phyloP scores from a whole-genome alignment of 2,329 filamentous ascomycete genomes.

The Scleromitrula shiraiana region DNA sequence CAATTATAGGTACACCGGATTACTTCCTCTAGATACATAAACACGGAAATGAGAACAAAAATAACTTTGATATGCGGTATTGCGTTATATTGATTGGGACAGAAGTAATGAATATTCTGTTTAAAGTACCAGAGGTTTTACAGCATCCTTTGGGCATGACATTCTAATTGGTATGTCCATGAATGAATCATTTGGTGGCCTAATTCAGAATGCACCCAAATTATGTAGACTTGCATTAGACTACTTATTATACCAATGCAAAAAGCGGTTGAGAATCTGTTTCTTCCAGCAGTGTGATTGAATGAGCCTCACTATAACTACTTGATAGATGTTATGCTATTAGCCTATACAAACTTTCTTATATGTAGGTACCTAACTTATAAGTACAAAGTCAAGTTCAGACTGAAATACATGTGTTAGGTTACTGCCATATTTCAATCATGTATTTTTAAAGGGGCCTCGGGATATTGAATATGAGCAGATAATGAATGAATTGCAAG shows the following conservation, averaged over 20 bases:
- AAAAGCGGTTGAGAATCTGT: constrained; percentile 13
- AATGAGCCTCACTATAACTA: neutral
- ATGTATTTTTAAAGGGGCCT: too few species aligned
- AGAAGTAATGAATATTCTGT: constrained; percentile 21
- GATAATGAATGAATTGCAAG: too few species aligned
- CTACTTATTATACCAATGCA: constrained; percentile 23
- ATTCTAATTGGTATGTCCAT: constrained; percentile 8
- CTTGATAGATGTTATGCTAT: too few species aligned
- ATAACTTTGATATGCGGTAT: constrained; percentile 8
- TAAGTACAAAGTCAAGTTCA: too few species aligned
- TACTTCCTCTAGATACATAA: constrained; percentile 77
- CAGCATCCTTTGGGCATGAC: constrained; percentile 13
- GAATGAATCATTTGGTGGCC: constrained; percentile 6
- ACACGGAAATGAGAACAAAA: constrained; percentile 4
- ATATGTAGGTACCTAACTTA: too few species aligned
- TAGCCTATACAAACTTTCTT: too few species aligned
- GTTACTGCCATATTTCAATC: too few species aligned
- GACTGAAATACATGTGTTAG: too few species aligned
- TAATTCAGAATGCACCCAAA: constrained; percentile 11
- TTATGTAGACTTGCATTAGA: constrained; percentile 29
- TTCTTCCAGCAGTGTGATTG: neutral
- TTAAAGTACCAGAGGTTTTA: constrained; percentile 17
- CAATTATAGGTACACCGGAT: constrained; percentile 66
- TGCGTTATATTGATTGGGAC: constrained; percentile 9
- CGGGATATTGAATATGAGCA: too few species aligned